Evolutionary conservation across 306 rosid genomes (phyloP), one percentile per base, ranked within the genome.

Genomic region (Glycine tomentella): DNA sequence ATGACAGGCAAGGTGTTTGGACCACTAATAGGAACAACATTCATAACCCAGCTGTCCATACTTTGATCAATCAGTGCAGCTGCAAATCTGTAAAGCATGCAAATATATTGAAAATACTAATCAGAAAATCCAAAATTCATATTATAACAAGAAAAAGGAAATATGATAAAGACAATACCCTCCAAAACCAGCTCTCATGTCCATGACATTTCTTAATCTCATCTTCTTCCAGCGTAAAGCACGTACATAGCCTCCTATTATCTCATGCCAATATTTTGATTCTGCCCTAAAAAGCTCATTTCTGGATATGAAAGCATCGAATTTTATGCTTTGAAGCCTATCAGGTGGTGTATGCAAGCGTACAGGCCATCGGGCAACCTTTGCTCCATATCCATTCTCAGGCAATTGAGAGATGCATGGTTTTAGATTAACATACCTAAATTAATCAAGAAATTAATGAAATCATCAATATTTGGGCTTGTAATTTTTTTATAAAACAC

Each of bases 111-210:
- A 57, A 77, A 7, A 72, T 72, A 74, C 52, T 57, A 44, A 76
- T 56, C 59, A 61, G 34, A 80, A 83, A 69, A 55, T 66, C 66
- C 53, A 9, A n/a, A 16, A 25, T 12, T 57, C 62, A 73, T 62
- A 59, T 53, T 14, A 82, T 20, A 66, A 33, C 48, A 76, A 38
- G 25, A 68, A 75, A 68, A 75, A 44, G 11, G 13, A 74, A 72
- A 78, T 20, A 69, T 53, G 79, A 77, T 55, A 50, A 71, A 51
- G 42, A 62, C 64, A 46, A 51, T 90, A 92, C 98, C 98, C 98
- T 90, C 98, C 98, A 87, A 92, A 92, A 73, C 97, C 94, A 79
- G 97, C 97, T 92, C 85, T 90, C 97, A 95, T 95, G 88, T 95
- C 98, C 95, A 95, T 89, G 51, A 89, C 94, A 84, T 95, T 95